Conservation (phyloP, 768 basidiomycete genomes). For the Amanita rimosa region DNA sequence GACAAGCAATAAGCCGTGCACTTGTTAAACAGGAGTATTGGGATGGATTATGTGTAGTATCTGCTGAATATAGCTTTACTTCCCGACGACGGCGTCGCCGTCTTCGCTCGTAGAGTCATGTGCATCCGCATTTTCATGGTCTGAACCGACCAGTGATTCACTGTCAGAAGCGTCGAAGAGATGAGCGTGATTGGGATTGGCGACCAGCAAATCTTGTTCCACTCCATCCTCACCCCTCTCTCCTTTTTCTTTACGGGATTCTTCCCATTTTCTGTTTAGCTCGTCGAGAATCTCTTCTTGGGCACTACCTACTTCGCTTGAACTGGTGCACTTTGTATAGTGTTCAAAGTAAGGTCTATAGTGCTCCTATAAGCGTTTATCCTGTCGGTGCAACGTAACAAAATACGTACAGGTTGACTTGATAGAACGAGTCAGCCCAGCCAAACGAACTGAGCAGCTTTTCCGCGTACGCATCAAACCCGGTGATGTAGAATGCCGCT, state of each 20-base stretch:
- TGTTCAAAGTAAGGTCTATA: conserved; percentile 56
- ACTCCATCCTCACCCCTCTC: not conserved
- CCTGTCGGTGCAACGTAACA: not conserved
- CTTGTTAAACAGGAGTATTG: conserved; percentile 17
- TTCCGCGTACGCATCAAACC: conserved; percentile 75
- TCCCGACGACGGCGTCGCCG: no score
- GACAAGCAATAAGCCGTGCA: conserved; percentile 21
- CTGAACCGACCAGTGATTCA: not conserved
- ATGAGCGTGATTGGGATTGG: conserved; percentile 53
- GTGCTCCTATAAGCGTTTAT: not conserved
- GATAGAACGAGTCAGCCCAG: conserved; percentile 84
- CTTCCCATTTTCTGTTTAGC: conserved; percentile 48
- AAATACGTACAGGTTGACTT: conserved; percentile 61
- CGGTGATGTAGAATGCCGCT: conserved; percentile 90
- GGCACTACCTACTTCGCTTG: conserved; percentile 43
- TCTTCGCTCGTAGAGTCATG: not conserved
- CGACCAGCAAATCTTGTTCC: conserved; percentile 51
- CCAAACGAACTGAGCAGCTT: conserved; percentile 71
- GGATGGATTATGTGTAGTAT: not conserved
- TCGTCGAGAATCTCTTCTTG: conserved; percentile 66
- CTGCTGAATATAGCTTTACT: not conserved
- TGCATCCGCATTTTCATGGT: not conserved
- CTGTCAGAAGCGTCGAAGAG: not conserved
- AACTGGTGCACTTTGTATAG: conserved; percentile 62
- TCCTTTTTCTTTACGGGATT: conserved; percentile 46